Evolutionary conservation across 2,329 filamentous ascomycete species (phyloP).

Genomic region (Exophiala aquamarina): DNA sequence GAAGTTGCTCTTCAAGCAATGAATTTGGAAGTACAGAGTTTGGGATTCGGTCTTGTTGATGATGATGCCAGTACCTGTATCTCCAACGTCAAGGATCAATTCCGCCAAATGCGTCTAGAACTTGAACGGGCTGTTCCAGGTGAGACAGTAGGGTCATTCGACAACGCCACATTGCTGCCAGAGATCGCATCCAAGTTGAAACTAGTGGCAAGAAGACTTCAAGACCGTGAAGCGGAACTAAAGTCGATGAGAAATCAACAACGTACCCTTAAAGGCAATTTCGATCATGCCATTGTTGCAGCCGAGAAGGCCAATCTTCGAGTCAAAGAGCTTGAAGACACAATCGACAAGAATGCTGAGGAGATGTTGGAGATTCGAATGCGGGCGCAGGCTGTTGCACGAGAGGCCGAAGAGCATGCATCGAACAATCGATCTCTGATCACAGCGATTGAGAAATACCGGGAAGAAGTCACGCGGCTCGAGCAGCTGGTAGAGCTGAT

Average conservation of each 20-base stretch:
- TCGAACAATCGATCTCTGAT: conserved; percentile 44
- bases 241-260: conserved; percentile 39
- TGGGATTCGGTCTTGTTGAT: conserved; percentile 41
- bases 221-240: conserved; percentile 37
- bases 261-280: conserved; percentile 43
- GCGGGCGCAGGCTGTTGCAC: conserved; percentile 43
- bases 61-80: conserved; percentile 33
- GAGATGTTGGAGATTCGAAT: conserved; percentile 47
- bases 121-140: conserved; percentile 46
- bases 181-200: conserved; percentile 41
- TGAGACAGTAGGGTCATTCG: conserved; percentile 40
- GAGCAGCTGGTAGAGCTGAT: conserved; percentile 43
- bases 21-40: conserved; percentile 35
- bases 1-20: conserved; percentile 37
- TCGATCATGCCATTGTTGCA: conserved; percentile 41
- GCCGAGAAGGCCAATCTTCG: conserved; percentile 39
- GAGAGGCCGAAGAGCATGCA: conserved; percentile 40
- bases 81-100: conserved; percentile 37
- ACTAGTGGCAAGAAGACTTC: conserved; percentile 30
- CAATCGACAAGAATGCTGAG: conserved; percentile 42
- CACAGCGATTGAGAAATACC: conserved; percentile 44
- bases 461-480: conserved; percentile 42
- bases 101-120: conserved; percentile 44
- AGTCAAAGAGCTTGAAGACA: conserved; percentile 39
- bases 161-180: conserved; percentile 40